Base-by-base conservation (phyloP, 106 monocot species). In the Phalaenopsis equestris region DNA sequence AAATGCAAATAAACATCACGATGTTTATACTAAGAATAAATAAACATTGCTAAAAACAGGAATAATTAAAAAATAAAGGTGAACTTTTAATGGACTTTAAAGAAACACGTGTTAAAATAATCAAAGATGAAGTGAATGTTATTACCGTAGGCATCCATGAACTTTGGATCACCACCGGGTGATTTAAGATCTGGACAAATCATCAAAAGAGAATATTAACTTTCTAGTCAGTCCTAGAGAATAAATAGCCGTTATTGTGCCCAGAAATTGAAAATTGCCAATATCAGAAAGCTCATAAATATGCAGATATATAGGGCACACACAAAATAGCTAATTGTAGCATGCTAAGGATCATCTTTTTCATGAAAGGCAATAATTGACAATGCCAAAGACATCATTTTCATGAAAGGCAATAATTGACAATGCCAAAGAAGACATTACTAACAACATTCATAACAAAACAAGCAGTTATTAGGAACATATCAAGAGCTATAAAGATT, bases 121-220 rank as follows among this genome's bases (percentile, higher is more conserved):
- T 3, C 16, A 19, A 18, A 57, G 7, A 14, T 41, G 18, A 79
- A 79, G 78, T 24, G 30, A 73, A 49, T 41, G 15, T 15, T 72
- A 42, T 84, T 96, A 96, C 96, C 96, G 77, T 87, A 94, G 85
- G 94, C 87, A 58, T 96, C 94, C 55, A 84, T 84, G 78, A 84
- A 89, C 77, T 94, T 96, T 6, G 84, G 83, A 80, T 94, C 94
- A 39, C 61, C 61, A 61, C 86, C 90, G 57, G 93, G 80, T 21
- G 88, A 88, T 80, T 86, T 90, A 48, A 85, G 75, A 92, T 94
- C 96, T 96, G 88, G 80, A 86, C 38, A 79, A 30, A 77, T 23
- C 74, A 74, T 14, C 41, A 74, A 0, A 42, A 11, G 82, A 67
- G 7, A 14, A 42, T 43, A 43, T 74, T 74, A 74, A 43, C 74